Evolutionary conservation across 257 asterid genomes (phyloP), one percentile per base, ranked within the genome.

Genomic region (Euphrasia confusa): DNA sequence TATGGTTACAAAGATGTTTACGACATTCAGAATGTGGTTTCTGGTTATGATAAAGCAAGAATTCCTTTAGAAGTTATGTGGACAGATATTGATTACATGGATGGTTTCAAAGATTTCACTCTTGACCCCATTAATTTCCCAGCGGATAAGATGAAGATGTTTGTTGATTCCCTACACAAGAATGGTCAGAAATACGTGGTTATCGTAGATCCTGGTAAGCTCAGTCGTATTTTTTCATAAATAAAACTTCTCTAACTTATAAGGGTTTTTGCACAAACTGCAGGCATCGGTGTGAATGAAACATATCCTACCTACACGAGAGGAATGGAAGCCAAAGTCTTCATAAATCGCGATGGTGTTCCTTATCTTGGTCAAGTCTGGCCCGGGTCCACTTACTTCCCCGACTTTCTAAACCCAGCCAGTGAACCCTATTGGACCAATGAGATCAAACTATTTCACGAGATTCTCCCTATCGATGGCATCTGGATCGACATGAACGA

Each of bases 401-500:
- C 99, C 0, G 99, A 92, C 65, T 92, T 92, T 74, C 73, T 86
- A 18, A 78, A 92, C 52, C 97, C 96, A 0, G 57, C 75, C 0
- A 54, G 67, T 7, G 79, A 59, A 56, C 49, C 37, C 27, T 89
- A 71, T 58, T 92, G 97, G 99, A 78, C 74, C 1, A 80, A 83
- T 39, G 99, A 92, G 74, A 83, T 89, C 66, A 76, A 74, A 47
- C 54, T 77, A 4, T 92, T 92, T 48, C 80, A 42, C 10, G 71
- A 84, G 12, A 18, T 70, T 66, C 79, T 89, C 33, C 83, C 93
- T 0, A 69, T 84, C 17, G 91, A 92, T 54, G 99, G 99, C 11
- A 79, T 92, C 6, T 92, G 99, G 99, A 77, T 92, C 18, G 99
- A 92, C 81, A 92, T 92, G 99, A 92, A 92, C 60, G 99, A 92